A percentile compares a stretch with the other conserved stretches of the same genome.
These are phyloP conservation scores for Lachnellula subtilissima DNA, from an alignment of 2,329 filamentous ascomycete genomes.

Conservation along the genomic window DNA sequence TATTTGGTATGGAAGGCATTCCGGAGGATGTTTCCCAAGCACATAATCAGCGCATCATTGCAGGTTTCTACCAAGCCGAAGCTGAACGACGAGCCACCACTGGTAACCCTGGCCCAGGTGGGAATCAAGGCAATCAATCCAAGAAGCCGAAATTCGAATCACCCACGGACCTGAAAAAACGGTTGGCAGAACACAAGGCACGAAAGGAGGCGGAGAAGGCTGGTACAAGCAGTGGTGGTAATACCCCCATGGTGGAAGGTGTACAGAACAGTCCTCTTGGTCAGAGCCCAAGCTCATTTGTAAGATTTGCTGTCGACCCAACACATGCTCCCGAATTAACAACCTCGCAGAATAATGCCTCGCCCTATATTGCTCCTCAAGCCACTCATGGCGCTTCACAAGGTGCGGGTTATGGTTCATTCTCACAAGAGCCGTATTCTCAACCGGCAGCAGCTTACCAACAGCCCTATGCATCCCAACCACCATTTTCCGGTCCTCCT, in stretches of 20 bases:
- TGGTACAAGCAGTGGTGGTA: conserved; percentile 52
- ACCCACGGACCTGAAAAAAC: conserved; percentile 71
- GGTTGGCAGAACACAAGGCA: conserved; percentile 72
- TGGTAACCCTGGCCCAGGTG: conserved; percentile 73
- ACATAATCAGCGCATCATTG: conserved; percentile 81
- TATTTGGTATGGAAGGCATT: conserved; percentile 97
- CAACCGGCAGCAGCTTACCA: conserved; percentile 39
- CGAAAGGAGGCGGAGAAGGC: conserved; percentile 55
- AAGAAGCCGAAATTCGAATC: conserved; percentile 72
- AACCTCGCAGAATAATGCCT: conserved; percentile 25
- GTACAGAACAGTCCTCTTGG: conserved; percentile 44
- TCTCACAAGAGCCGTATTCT: conserved; percentile 32
- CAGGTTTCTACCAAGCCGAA: conserved; percentile 80
- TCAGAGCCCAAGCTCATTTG: conserved; percentile 51
- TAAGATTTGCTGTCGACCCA: conserved; percentile 39
- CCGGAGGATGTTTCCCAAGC: conserved; percentile 78
- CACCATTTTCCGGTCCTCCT: conserved; percentile 32
- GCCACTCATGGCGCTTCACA: conserved; percentile 25
- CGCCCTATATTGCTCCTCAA: conserved; percentile 29
- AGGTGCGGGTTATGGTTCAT: conserved; percentile 32
- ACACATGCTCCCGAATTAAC: conserved; percentile 8
- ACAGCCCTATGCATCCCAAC: conserved; percentile 35
- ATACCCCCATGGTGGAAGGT: conserved; percentile 40
- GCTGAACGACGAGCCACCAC: conserved; percentile 76
- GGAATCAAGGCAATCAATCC: conserved; percentile 56